Evolutionary conservation across 2,329 filamentous ascomycete genomes (phyloP), one percentile per base, ranked within the genome.

Genomic region (Pseudodiploospora longispora): DNA sequence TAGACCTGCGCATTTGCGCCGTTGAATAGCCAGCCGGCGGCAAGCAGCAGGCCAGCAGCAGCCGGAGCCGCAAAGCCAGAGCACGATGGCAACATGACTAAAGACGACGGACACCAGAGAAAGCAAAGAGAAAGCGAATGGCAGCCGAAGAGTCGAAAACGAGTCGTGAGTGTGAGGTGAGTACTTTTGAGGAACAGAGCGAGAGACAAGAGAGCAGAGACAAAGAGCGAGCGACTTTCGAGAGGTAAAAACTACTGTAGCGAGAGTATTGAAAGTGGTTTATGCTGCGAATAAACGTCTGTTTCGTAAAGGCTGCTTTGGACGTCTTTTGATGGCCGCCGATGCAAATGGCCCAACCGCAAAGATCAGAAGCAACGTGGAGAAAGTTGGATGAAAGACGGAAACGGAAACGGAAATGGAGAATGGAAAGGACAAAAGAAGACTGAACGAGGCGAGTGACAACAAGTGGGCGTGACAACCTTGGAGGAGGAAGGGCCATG

Each of bases 1-100:
- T 63, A 63, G 30, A 49, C 50, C 27, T 59, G 55, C 1, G 58
- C 61, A 19, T 50, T 44, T 19, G 42, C 52, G 4, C 40, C 33
- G 35, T 28, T 33, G 6, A 48, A 9, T 29, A 52, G 37, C 32
- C 47, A 19, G 9, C 37, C 35, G 30, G 41, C 38, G 10, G 36
- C 33, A 3, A 50, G 8, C 12, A 41, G 36, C 12, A 50, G 47
- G 10, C 39, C 19, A 19, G 31, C 39, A 40, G 27, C 38, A 40
- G 27, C 38, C 10, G 27, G 8, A 30, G 29, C 38, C 29, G 29
- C 29, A 30, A 31, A 30, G 7, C 38, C 10, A 10, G 27, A 40
- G 6, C 27, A 30, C 10, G 27, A 30, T 31, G 38, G 32, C 8
- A n/a, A 30, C 38, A 40, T 40, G 36, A 9, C 29, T 38, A 27